Conservation (phyloP, 345 rosid genomes). For the Eutrema japonicum region DNA sequence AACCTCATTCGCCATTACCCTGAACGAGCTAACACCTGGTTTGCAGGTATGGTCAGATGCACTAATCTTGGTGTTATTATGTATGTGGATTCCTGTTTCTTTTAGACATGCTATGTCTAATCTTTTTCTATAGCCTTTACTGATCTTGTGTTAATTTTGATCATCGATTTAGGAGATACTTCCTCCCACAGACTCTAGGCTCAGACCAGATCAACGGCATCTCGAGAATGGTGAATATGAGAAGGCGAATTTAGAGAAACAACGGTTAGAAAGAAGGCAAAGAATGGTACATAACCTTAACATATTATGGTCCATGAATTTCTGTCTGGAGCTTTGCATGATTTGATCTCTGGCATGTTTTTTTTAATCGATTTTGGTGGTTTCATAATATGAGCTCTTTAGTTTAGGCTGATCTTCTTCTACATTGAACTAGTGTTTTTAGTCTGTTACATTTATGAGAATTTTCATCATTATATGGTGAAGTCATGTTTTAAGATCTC, state of each 20-base stretch:
- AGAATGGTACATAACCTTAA: constrained; percentile 69
- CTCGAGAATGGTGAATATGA: constrained; percentile 99
- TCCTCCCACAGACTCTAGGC: constrained; percentile 98
- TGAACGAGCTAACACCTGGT: constrained; percentile 94
- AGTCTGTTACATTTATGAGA: background rate
- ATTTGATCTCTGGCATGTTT: background rate
- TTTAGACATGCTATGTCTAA: background rate
- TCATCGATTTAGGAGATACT: constrained; percentile 78
- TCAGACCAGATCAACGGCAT: constrained; percentile 96
- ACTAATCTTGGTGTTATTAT: background rate
- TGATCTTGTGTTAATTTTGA: constrained; percentile 27
- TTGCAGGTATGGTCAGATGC: constrained; percentile 65
- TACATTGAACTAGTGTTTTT: background rate
- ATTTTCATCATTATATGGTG: too few species aligned
- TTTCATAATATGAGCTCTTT: too few species aligned
- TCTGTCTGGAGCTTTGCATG: background rate
- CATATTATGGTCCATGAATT: constrained; percentile 16
- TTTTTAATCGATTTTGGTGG: too few species aligned
- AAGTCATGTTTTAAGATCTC: background rate
- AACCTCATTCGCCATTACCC: constrained; percentile 87
- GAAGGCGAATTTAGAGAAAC: constrained; percentile 93
- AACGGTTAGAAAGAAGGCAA: constrained; percentile 91
- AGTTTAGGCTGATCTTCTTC: background rate
- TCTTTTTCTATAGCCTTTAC: background rate
- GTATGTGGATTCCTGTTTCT: background rate